Conservation (phyloP, 1,284 basidiomycete genomes). For the Microbotryum saponariae region DNA sequence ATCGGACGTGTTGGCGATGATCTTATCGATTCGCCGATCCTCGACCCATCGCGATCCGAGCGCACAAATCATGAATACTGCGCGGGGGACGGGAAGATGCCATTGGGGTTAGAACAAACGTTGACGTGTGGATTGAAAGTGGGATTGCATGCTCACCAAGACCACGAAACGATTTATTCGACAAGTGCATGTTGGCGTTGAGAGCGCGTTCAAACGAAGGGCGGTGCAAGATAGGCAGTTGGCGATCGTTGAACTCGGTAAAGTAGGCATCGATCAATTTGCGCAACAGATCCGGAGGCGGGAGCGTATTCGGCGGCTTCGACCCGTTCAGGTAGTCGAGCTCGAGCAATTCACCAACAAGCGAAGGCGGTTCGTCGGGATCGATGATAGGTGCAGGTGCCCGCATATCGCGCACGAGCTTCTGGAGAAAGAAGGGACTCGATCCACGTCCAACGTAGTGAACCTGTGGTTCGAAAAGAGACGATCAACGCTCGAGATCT, state of each 20-base stretch:
- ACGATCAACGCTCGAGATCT: neutral
- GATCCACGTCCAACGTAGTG: constrained; percentile 28
- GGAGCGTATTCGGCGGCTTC: neutral
- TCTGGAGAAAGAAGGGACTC: constrained; percentile 21
- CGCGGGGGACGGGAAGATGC: too few relatives aligned
- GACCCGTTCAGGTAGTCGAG: neutral
- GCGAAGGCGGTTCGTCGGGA: neutral
- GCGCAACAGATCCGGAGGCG: constrained; percentile 49
- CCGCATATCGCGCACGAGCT: constrained; percentile 1
- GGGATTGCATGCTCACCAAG: constrained; percentile 15
- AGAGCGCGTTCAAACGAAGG: constrained; percentile 62
- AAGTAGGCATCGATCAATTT: constrained; percentile 65
- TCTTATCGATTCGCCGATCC: constrained; percentile 51
- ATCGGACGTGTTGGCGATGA: neutral
- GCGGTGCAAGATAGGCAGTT: constrained; percentile 64
- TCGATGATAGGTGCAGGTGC: too few relatives aligned
- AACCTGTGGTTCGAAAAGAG: neutral
- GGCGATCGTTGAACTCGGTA: constrained; percentile 51
- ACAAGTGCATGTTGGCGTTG: constrained; percentile 51
- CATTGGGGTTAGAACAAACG: neutral
- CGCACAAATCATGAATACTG: constrained; percentile 59
- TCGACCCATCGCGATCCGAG: constrained; percentile 60
- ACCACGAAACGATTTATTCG: constrained; percentile 40
- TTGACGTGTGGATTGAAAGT: constrained; percentile 51
- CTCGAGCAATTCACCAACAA: constrained; percentile 6